phyloP scores from a whole-genome alignment of 2,329 filamentous ascomycete species.

The Aulographum hederae region DNA sequence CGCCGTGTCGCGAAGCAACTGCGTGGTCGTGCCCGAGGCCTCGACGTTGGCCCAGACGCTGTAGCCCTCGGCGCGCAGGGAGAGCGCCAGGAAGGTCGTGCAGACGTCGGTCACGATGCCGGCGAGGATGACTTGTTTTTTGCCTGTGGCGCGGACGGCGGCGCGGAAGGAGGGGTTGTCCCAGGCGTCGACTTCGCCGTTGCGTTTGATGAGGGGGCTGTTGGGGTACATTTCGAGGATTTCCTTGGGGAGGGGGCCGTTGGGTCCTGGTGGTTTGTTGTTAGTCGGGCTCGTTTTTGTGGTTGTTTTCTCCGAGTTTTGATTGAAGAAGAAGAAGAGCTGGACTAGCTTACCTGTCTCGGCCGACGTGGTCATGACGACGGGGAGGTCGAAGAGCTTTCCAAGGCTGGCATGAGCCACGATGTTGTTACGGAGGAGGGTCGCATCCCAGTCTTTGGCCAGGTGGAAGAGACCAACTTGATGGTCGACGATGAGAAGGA shows the following conservation, averaged over 20 bases:
- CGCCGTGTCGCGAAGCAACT: constrained; percentile 41
- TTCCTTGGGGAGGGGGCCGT: constrained; percentile 52
- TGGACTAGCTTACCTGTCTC: constrained; percentile 30
- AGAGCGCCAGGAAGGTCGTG: constrained; percentile 57
- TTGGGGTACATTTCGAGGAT: constrained; percentile 49
- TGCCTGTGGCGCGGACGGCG: constrained; percentile 45
- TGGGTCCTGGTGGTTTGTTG: constrained; percentile 47
- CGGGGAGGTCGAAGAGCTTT: constrained; percentile 47
- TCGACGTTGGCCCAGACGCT: constrained; percentile 58
- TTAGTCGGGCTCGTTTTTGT: too few species aligned
- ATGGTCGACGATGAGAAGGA: constrained; percentile 40
- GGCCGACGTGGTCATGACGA: constrained; percentile 52
- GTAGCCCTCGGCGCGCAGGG: constrained; percentile 51
- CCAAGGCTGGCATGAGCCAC: constrained; percentile 49
- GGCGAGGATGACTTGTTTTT: constrained; percentile 52
- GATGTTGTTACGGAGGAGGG: constrained; percentile 47
- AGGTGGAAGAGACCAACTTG: constrained; percentile 40
- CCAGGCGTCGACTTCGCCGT: constrained; percentile 62
- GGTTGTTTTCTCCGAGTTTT: neutral
- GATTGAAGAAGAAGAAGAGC: neutral
- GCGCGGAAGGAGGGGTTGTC: constrained; percentile 51
- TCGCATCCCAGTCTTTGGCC: constrained; percentile 48
- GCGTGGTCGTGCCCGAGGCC: constrained; percentile 46
- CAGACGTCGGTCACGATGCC: constrained; percentile 61
- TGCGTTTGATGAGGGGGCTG: constrained; percentile 45